Evolutionary conservation across 2,329 filamentous ascomycete species (phyloP).

Genomic region (Paracamarosporium sp.): DNA sequence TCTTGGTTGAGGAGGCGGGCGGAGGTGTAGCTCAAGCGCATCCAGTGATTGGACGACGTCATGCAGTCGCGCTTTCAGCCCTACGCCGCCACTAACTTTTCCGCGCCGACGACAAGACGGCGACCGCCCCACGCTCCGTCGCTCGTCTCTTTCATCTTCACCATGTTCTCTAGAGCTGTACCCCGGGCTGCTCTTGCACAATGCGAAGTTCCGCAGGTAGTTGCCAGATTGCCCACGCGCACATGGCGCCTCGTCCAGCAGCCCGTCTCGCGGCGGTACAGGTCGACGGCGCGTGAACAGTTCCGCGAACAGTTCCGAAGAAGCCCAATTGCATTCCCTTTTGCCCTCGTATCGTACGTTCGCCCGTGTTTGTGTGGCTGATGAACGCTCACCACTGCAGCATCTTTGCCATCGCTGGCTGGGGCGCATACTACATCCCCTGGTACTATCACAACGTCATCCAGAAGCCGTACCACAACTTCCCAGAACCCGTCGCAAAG

Average conservation of each 20-base stretch:
- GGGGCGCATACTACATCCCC: slow-evolving; percentile 51
- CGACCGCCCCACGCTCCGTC: slow-evolving; percentile 4
- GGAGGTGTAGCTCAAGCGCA: slow-evolving; percentile 20
- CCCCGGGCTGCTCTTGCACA: slow-evolving; percentile 32
- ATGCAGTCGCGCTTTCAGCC: slow-evolving; percentile 34
- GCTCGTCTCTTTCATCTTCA: slow-evolving; percentile 17
- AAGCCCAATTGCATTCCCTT: slow-evolving; percentile 49
- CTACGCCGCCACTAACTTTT: slow-evolving; percentile 37
- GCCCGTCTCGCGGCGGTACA: slow-evolving; percentile 33
- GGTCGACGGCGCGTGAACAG: slow-evolving; percentile 31
- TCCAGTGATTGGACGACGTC: slow-evolving; percentile 41
- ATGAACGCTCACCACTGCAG: slow-evolving; percentile 23
- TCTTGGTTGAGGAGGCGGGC: slow-evolving; percentile 5
- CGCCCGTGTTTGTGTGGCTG: not conserved
- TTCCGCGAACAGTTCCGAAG: slow-evolving; percentile 43
- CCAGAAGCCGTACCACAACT: slow-evolving; percentile 59
- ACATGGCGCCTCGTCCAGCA: slow-evolving; percentile 34
- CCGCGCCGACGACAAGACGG: slow-evolving; percentile 23
- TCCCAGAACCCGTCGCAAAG: slow-evolving; percentile 74
- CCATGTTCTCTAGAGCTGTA: slow-evolving; percentile 47
- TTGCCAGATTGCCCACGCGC: slow-evolving; percentile 27
- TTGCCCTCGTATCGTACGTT: slow-evolving; percentile 37
- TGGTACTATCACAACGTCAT: slow-evolving; percentile 57
- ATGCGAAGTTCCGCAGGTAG: slow-evolving; percentile 31
- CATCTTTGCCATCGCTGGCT: slow-evolving; percentile 48